A percentile compares a stretch with the other conserved stretches of the same genome.
Evolutionary conservation across 371 early-diverging fungal genomes (phyloP).

Genomic region (Zancudomyces culisetae): DNA sequence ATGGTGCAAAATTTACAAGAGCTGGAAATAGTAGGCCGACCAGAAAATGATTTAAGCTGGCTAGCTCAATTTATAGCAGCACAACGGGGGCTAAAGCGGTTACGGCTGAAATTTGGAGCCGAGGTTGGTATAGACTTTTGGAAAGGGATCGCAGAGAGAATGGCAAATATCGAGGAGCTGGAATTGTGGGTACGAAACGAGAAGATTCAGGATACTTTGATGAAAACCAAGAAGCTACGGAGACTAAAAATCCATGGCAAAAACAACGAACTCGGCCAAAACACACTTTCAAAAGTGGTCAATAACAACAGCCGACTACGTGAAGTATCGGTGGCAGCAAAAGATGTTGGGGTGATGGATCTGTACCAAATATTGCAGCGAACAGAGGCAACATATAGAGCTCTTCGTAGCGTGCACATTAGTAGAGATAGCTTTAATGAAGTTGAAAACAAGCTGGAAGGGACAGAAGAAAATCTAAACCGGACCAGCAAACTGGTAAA

Average conservation of each 20-base stretch:
- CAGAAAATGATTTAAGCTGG: background rate
- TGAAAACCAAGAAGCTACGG: background rate
- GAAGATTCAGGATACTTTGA: background rate
- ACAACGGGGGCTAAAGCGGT: background rate
- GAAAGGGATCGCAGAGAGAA: background rate
- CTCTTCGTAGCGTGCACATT: background rate
- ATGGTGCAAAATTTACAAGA: background rate
- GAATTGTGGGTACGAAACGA: background rate
- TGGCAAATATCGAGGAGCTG: background rate
- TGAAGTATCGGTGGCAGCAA: background rate
- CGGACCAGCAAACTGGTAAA: background rate
- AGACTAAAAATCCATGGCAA: background rate
- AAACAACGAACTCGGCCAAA: background rate
- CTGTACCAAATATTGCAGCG: background rate
- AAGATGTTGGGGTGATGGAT: background rate
- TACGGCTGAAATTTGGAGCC: background rate
- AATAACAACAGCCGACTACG: background rate
- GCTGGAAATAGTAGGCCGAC: conserved; percentile 2
- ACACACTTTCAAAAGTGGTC: background rate
- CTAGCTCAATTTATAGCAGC: background rate
- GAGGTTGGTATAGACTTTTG: background rate
- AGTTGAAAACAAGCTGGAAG: background rate
- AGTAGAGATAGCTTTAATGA: background rate
- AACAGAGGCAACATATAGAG: background rate
- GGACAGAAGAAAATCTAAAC: background rate